Percentiles rank a stretch among this genome's conserved stretches.
Evolutionary conservation across 2,329 filamentous ascomycete genomes (phyloP).

Genomic region (Penicillium sp.): DNA sequence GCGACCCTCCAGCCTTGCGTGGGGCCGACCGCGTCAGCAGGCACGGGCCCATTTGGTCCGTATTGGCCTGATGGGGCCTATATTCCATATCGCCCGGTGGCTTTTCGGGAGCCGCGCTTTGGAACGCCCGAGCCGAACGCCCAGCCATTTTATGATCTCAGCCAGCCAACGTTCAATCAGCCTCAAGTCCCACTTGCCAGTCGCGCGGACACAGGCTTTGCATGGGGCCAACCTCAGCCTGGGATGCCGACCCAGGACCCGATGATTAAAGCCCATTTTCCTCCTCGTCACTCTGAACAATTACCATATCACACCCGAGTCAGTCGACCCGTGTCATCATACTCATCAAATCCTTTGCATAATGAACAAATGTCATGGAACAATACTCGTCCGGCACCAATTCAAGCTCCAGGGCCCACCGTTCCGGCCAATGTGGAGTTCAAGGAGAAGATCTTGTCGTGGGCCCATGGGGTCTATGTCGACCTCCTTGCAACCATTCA

Average conservation of each 20-base stretch:
- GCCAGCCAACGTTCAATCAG: slow-evolving; percentile 30
- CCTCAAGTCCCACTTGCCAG: slow-evolving; percentile 27
- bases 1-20: slow-evolving; percentile 58
- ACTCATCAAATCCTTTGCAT: slow-evolving; percentile 15
- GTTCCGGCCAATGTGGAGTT: slow-evolving; percentile 52
- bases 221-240: slow-evolving; percentile 34
- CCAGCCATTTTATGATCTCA: slow-evolving; percentile 30
- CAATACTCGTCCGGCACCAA: slow-evolving; percentile 15
- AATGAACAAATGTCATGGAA: slow-evolving; percentile 31
- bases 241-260: slow-evolving; percentile 29
- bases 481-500: slow-evolving; percentile 68
- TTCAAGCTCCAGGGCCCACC: slow-evolving; percentile 24
- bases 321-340: slow-evolving; percentile 26
- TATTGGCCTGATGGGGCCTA: slow-evolving; percentile 66
- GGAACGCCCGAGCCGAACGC: slow-evolving; percentile 26
- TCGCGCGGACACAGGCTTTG: slow-evolving; percentile 27
- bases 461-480: slow-evolving; percentile 72
- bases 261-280: slow-evolving; percentile 37
- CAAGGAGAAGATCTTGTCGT: slow-evolving; percentile 66
- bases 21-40: slow-evolving; percentile 60
- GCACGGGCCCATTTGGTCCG: slow-evolving; percentile 58
- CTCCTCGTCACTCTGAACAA: slow-evolving; percentile 39
- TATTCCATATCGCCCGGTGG: slow-evolving; percentile 60
- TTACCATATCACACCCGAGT: slow-evolving; percentile 28
- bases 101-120: slow-evolving; percentile 55